Percentiles rank a stretch among this genome's conserved stretches.
Evolutionary conservation across 345 rosid species (phyloP).

Genomic region (Bretschneidera sinensis): DNA sequence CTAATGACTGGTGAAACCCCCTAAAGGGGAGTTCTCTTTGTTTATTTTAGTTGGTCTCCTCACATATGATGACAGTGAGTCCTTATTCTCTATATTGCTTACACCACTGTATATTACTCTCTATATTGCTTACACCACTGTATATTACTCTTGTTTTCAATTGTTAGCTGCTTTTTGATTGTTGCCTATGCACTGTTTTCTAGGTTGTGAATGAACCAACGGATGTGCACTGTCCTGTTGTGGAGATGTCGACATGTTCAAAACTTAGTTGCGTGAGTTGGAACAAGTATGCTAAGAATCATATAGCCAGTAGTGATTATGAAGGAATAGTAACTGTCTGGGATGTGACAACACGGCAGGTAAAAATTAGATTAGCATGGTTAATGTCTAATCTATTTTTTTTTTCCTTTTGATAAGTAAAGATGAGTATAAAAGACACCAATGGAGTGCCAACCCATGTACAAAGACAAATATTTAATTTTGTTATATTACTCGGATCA

Average conservation of each 20-base stretch:
- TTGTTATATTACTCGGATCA: not conserved
- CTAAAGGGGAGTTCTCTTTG: too few relatives aligned
- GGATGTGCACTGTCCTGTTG: constrained; percentile 81
- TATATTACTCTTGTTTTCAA: too few relatives aligned
- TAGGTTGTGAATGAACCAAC: constrained; percentile 81
- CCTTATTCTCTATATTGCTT: too few relatives aligned
- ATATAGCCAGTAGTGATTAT: constrained; percentile 96
- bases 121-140: too few relatives aligned
- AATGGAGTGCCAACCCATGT: too few relatives aligned
- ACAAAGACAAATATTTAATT: too few relatives aligned
- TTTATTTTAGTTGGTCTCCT: too few relatives aligned
- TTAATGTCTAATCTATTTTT: not conserved
- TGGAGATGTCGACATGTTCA: constrained; percentile 95
- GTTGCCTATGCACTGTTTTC: constrained; percentile 19
- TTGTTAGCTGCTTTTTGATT: not conserved
- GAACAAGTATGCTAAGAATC: constrained; percentile 89
- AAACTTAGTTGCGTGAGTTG: constrained; percentile 98
- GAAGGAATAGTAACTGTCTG: constrained; percentile 98
- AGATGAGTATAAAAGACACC: too few relatives aligned
- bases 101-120: too few relatives aligned
- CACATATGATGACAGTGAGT: too few relatives aligned
- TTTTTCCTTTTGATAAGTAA: too few relatives aligned
- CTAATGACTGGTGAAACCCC: too few relatives aligned
- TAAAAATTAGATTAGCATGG: constrained; percentile 15
- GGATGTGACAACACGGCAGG: constrained; percentile 98